These are phyloP conservation scores for Phytophthora foliorum DNA, from an alignment of 352 stramenopile genomes.

Conservation along the genomic window DNA sequence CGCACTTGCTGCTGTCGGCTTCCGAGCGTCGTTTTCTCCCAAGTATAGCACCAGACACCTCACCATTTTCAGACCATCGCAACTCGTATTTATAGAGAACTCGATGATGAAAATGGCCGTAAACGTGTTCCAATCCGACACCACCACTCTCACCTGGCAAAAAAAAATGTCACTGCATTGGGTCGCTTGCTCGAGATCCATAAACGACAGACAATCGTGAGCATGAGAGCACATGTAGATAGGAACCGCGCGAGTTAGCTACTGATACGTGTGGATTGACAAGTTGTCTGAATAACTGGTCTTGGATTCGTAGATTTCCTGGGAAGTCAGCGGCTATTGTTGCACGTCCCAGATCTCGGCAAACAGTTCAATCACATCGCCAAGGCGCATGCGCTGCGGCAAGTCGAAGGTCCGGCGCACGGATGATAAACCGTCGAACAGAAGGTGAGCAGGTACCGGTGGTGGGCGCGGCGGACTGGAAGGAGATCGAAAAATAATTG, in stretches of 20 bases:
- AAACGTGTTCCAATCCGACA: not conserved
- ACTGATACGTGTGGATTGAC: constrained; percentile 52
- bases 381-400: constrained; percentile 86
- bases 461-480: constrained; percentile 72
- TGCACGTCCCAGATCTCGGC: constrained; percentile 92
- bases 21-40: constrained; percentile 33
- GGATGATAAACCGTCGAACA: constrained; percentile 88
- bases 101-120: not conserved
- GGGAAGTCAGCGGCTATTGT: constrained; percentile 53
- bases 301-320: constrained; percentile 29
- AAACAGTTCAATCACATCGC: constrained; percentile 89
- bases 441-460: constrained; percentile 74
- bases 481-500: constrained; percentile 14
- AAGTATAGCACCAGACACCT: constrained; percentile 29
- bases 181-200: constrained; percentile 3
- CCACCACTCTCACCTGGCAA: not conserved
- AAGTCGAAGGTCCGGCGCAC: constrained; percentile 90
- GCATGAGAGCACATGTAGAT: constrained; percentile 10
- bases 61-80: constrained; percentile 26
- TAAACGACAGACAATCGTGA: constrained; percentile 15
- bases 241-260: constrained; percentile 17
- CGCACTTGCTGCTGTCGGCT: constrained; percentile 12
- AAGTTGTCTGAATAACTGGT: constrained; percentile 34
- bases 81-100: constrained; percentile 32
- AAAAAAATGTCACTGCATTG: not conserved